Base-by-base conservation (phyloP, 2,329 filamentous ascomycete species). In the Colletotrichum neosansevieriae region DNA sequence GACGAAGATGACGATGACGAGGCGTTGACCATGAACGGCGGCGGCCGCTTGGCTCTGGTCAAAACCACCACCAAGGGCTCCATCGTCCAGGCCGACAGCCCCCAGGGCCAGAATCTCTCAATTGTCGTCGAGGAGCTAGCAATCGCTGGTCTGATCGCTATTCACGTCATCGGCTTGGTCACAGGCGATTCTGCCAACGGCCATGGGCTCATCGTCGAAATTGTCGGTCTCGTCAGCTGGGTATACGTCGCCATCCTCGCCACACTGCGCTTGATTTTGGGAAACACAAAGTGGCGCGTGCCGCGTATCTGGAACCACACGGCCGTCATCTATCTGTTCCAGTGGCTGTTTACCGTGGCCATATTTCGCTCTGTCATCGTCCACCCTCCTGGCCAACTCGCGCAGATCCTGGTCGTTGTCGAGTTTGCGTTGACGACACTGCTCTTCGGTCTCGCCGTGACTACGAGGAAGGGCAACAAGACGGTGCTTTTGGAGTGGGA, bases 261-360 rank as follows among this genome's bases (percentile, higher is more conserved):
- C 13, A 87, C 89, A 19, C 81, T 94, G 49, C 90, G 96, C 38
- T 82, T 98, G 74, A 90, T 80, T 80, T 88, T 85, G 80, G 91
- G 79, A 79, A 89, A 82, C 80, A 88, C 81, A 74, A 88, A 84
- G 85, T 93, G 81, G 86, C 87, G 78, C 79, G 77, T 96, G 13
- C 91, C 92, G 9, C 85, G 87, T 67, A 82, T 98, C 9, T 99
- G 96, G 96, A 94, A 95, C 76, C 96, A 99, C 79, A 98, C 96
- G 0, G 92, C 94, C 19, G 81, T 86, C 71, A 89, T 99, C 61
- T 99, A 99, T 79, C 86, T 88, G 62, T 83, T 90, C 61, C 91
- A 94, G 77, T 99, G 95, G 94, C 75, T 96, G 5, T 90, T 94
- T 75, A 85, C 86, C 9, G 71, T 95, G 24, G 83, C 94, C 72